These are phyloP conservation scores for Dipodascus geniculatus DNA, from an alignment of 805 yeast species.

Conservation along the genomic window DNA sequence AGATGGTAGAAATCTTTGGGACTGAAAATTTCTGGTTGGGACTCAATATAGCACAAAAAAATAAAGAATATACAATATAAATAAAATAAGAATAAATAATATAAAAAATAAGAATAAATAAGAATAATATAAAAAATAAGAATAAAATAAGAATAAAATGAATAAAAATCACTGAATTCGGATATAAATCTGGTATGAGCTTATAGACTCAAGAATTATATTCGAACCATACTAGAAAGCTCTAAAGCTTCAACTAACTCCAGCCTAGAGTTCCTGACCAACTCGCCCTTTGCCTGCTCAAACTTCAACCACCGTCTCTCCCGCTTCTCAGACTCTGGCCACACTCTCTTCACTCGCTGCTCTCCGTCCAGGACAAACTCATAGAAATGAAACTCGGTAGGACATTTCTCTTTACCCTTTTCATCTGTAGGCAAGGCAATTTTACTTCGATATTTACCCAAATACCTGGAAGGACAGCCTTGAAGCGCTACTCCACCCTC, in stretches of 20 bases:
- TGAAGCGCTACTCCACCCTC: slow-evolving; percentile 84
- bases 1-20: neutral
- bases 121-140: too few relatives aligned
- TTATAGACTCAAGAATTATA: too few relatives aligned
- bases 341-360: slow-evolving; percentile 41
- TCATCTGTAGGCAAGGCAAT: slow-evolving; percentile 28
- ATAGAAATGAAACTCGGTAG: slow-evolving; percentile 80
- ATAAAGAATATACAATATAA: too few relatives aligned
- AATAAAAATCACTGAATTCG: too few relatives aligned
- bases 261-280: slow-evolving; percentile 20
- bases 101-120: too few relatives aligned
- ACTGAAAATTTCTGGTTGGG: slow-evolving; percentile 1
- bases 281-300: slow-evolving; percentile 21
- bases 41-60: neutral
- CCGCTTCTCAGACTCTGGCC: slow-evolving; percentile 67
- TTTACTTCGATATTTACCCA: slow-evolving; percentile 51
- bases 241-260: slow-evolving; percentile 24
- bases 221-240: slow-evolving; percentile 9
- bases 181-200: too few relatives aligned
- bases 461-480: slow-evolving; percentile 45
- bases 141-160: too few relatives aligned
- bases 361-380: slow-evolving; percentile 56
- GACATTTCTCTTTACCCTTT: slow-evolving; percentile 38
- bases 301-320: slow-evolving; percentile 56
- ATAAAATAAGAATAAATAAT: too few relatives aligned